These are phyloP conservation scores for Coniferiporia sulphurascens DNA, from an alignment of 1,284 basidiomycete species.

Conservation along the genomic window DNA sequence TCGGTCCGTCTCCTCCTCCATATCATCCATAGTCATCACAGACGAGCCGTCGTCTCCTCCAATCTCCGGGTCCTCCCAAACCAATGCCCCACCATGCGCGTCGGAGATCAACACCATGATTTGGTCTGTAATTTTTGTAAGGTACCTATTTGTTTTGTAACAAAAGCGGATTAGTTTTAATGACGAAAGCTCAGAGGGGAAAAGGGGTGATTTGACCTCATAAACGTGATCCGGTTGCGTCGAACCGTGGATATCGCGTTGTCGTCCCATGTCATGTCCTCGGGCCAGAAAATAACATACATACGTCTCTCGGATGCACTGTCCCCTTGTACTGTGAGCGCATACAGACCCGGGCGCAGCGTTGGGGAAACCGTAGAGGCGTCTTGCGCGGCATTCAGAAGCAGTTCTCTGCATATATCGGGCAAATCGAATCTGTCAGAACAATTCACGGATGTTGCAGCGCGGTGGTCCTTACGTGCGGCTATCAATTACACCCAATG, in stretches of 20 bases:
- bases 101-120: slow-evolving; percentile 42
- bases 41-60: not conserved
- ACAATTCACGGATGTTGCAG: slow-evolving; percentile 1
- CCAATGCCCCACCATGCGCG: slow-evolving; percentile 37
- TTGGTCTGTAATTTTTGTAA: slow-evolving; percentile 53
- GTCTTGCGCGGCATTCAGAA: slow-evolving; percentile 24
- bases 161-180: slow-evolving; percentile 12
- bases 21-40: not conserved
- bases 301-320: slow-evolving; percentile 24
- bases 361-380: slow-evolving; percentile 23
- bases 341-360: slow-evolving; percentile 50
- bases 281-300: slow-evolving; percentile 57
- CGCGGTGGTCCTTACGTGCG: slow-evolving; percentile 29
- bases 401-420: slow-evolving; percentile 18
- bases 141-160: slow-evolving; percentile 38
- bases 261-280: slow-evolving; percentile 56
- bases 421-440: not conserved
- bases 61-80: slow-evolving; percentile 36
- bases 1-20: slow-evolving; percentile 39
- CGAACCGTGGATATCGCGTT: slow-evolving; percentile 38
- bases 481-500: slow-evolving; percentile 32
- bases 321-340: slow-evolving; percentile 12
- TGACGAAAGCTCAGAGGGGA: not conserved
- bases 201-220: slow-evolving; percentile 37
- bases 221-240: slow-evolving; percentile 54